phyloP scores from a whole-genome alignment of 2,329 filamentous ascomycete genomes.

The Trichoderma sp. region DNA sequence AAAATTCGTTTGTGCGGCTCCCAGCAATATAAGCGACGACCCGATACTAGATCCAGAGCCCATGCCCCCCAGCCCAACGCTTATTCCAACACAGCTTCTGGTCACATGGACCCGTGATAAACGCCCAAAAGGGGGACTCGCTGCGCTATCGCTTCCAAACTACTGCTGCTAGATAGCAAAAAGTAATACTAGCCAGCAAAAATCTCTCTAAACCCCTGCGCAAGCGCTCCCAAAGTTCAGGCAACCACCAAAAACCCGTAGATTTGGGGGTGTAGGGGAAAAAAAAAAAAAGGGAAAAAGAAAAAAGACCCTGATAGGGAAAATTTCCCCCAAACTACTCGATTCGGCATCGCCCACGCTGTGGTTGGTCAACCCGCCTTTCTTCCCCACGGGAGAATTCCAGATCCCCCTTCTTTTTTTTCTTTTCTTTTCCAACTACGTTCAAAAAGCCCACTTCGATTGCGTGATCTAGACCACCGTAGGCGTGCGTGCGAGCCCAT shows the following conservation, averaged over 20 bases:
- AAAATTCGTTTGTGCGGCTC: neutral
- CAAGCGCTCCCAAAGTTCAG: slow-evolving; percentile 18
- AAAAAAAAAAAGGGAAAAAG: too few relatives aligned
- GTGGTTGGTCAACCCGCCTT: slow-evolving; percentile 17
- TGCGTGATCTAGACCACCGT: slow-evolving; percentile 21
- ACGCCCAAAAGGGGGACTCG: neutral
- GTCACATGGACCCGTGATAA: slow-evolving; percentile 9
- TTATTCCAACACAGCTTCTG: neutral
- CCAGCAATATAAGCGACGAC: slow-evolving; percentile 20
- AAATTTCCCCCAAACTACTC: slow-evolving; percentile 14
- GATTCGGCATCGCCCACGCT: slow-evolving; percentile 15
- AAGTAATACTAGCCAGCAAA: neutral
- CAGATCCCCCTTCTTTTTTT: neutral
- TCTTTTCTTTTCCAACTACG: neutral
- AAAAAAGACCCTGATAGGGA: neutral
- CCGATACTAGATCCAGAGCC: neutral
- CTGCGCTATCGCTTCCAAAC: neutral
- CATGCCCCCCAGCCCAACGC: neutral
- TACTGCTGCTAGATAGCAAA: neutral
- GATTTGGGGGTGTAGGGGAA: too few relatives aligned
- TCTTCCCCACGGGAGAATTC: neutral
- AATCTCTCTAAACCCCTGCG: neutral
- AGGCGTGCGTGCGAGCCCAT: slow-evolving; percentile 20
- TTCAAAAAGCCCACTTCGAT: slow-evolving; percentile 9
- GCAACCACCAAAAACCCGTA: neutral